Conservation (phyloP, 2,329 filamentous ascomycete genomes). For the Rutstroemia sp. region DNA sequence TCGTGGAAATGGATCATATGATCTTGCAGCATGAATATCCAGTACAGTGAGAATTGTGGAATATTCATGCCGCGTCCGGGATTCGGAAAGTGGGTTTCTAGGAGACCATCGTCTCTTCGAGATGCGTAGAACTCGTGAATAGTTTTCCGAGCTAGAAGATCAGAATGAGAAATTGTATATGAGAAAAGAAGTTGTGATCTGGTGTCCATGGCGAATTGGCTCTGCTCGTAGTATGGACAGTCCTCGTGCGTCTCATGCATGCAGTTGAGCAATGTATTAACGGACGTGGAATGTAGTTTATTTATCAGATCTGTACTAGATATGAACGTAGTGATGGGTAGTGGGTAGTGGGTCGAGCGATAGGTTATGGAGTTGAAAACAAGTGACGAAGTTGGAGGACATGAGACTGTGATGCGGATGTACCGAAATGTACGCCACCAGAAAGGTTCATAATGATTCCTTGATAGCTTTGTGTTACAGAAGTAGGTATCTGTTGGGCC, state of each 20-base stretch:
- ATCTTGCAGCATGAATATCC: neutral
- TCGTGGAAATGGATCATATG: neutral
- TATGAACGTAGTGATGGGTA: neutral
- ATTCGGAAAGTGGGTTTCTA: conserved; percentile 29
- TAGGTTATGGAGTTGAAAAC: neutral
- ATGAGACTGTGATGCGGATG: neutral
- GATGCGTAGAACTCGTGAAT: conserved; percentile 13
- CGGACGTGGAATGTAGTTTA: conserved; percentile 7
- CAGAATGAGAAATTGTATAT: conserved; percentile 28
- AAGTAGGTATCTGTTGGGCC: neutral
- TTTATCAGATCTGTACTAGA: neutral
- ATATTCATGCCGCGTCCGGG: neutral
- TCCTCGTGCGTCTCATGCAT: conserved; percentile 27
- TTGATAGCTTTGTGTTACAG: neutral
- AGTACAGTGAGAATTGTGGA: neutral
- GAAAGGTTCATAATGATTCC: neutral
- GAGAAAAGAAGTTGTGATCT: conserved; percentile 27
- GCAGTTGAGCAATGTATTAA: conserved; percentile 10
- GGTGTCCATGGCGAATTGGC: conserved; percentile 27
- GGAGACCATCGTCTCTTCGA: conserved; percentile 19
- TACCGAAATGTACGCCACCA: neutral
- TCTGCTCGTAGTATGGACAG: conserved; percentile 32
- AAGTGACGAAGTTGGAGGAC: neutral
- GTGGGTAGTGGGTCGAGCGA: neutral
- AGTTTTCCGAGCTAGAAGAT: conserved; percentile 29